Conservation (phyloP, 768 basidiomycete genomes). For the Russula griseocarnosa region DNA sequence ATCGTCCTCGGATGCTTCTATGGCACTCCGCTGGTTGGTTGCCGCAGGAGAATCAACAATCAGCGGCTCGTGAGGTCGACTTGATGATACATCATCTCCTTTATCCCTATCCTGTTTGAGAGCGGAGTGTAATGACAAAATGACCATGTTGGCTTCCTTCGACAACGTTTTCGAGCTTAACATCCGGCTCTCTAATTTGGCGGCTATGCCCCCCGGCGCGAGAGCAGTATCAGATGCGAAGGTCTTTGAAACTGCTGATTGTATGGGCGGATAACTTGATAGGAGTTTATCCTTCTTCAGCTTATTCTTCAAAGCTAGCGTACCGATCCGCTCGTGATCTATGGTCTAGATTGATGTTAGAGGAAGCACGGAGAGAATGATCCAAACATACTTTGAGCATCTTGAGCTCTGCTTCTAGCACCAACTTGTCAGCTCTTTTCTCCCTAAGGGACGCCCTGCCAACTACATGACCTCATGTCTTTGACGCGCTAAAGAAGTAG, state of each 20-base stretch:
- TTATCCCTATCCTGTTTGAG: slow-evolving; percentile 34
- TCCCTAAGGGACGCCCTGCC: slow-evolving; percentile 38
- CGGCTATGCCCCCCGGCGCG: slow-evolving; percentile 42
- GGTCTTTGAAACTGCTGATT: slow-evolving; percentile 36
- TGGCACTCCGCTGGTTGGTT: neutral
- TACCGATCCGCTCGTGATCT: slow-evolving; percentile 55
- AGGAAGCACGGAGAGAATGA: neutral
- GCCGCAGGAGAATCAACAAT: neutral
- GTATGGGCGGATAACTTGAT: slow-evolving; percentile 39
- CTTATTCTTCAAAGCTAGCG: slow-evolving; percentile 64
- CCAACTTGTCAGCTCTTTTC: slow-evolving; percentile 39
- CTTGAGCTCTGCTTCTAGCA: slow-evolving; percentile 57
- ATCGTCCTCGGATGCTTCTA: slow-evolving; percentile 2
- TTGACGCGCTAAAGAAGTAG: neutral
- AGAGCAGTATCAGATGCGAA: slow-evolving; percentile 12
- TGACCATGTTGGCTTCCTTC: slow-evolving; percentile 47
- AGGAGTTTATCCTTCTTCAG: slow-evolving; percentile 67
- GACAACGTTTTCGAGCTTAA: slow-evolving; percentile 76
- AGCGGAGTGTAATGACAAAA: slow-evolving; percentile 48
- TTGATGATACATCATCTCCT: neutral
- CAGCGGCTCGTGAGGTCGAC: neutral
- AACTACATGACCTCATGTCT: neutral
- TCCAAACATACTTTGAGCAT: slow-evolving; percentile 55
- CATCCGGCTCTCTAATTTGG: slow-evolving; percentile 67
- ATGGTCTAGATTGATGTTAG: slow-evolving; percentile 43